Evolutionary conservation across 371 early-diverging fungal species (phyloP).

Genomic region (Circinella umbellata): DNA sequence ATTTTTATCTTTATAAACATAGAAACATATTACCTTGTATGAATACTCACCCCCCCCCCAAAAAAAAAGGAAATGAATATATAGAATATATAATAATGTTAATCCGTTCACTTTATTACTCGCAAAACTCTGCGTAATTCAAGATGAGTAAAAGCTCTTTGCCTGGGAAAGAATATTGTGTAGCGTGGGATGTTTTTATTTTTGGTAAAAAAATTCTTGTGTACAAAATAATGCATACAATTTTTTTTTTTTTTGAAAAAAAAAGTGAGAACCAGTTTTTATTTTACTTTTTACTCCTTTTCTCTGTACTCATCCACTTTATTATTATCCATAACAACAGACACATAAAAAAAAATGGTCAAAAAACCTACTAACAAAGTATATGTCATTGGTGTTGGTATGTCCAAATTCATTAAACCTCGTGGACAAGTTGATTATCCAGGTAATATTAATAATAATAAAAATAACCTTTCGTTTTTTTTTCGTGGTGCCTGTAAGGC

Average conservation of each 20-base stretch:
- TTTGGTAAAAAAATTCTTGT: neutral
- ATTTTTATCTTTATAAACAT: too few relatives aligned
- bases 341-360: neutral
- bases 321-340: neutral
- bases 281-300: neutral
- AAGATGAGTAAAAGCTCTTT: neutral
- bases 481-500: too few relatives aligned
- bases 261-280: neutral
- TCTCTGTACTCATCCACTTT: neutral
- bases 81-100: too few relatives aligned
- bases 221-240: neutral
- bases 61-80: neutral
- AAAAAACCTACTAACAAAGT: constrained; percentile 38
- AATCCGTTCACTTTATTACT: too few relatives aligned
- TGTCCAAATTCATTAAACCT: constrained; percentile 71
- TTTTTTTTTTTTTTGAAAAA: too few relatives aligned
- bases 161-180: constrained; percentile 7
- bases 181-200: neutral
- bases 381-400: constrained; percentile 66
- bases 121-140: neutral
- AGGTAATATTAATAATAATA: constrained; percentile 31
- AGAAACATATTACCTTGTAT: too few relatives aligned
- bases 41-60: too few relatives aligned
- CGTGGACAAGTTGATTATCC: constrained; percentile 65
- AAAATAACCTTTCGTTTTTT: too few relatives aligned